Conservation (phyloP, 1,284 basidiomycete species). For the Moniliella sp. region DNA sequence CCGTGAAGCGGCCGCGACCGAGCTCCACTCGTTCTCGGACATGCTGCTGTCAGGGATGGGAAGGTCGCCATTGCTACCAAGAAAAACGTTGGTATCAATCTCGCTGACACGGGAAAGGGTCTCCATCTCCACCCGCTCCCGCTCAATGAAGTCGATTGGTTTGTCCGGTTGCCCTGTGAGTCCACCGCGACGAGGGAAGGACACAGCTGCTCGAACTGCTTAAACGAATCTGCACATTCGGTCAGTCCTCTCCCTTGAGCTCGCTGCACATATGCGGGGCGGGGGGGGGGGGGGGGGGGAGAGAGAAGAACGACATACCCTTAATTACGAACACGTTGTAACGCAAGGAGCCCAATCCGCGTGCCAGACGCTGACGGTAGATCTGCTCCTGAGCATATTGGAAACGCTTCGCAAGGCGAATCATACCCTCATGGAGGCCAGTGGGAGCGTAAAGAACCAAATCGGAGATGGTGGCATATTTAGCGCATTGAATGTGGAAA, state of each 20-base stretch:
- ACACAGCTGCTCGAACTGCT: slow-evolving; percentile 38
- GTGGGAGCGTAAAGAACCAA: slow-evolving; percentile 52
- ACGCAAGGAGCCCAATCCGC: slow-evolving; percentile 42
- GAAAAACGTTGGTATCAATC: slow-evolving; percentile 46
- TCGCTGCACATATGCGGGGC: neutral
- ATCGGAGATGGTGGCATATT: slow-evolving; percentile 70
- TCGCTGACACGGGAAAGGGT: slow-evolving; percentile 63
- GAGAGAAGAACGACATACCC: slow-evolving; percentile 37
- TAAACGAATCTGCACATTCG: slow-evolving; percentile 39
- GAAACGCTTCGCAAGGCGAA: slow-evolving; percentile 16
- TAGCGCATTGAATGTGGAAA: slow-evolving; percentile 39
- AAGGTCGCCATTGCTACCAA: slow-evolving; percentile 14
- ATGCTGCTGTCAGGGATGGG: neutral
- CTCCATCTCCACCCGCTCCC: slow-evolving; percentile 69
- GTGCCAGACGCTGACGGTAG: slow-evolving; percentile 38
- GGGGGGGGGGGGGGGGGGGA: neutral
- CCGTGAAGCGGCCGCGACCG: neutral
- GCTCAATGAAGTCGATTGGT: slow-evolving; percentile 38
- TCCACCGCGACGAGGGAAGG: slow-evolving; percentile 41
- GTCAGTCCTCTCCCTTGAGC: neutral
- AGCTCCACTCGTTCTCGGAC: neutral
- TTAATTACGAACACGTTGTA: slow-evolving; percentile 74
- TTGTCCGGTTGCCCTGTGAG: slow-evolving; percentile 36
- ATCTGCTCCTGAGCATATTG: slow-evolving; percentile 19
- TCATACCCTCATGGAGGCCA: slow-evolving; percentile 15